Conservation (phyloP, 371 early-diverging fungal genomes). For the Lichtheimia corymbifera region DNA sequence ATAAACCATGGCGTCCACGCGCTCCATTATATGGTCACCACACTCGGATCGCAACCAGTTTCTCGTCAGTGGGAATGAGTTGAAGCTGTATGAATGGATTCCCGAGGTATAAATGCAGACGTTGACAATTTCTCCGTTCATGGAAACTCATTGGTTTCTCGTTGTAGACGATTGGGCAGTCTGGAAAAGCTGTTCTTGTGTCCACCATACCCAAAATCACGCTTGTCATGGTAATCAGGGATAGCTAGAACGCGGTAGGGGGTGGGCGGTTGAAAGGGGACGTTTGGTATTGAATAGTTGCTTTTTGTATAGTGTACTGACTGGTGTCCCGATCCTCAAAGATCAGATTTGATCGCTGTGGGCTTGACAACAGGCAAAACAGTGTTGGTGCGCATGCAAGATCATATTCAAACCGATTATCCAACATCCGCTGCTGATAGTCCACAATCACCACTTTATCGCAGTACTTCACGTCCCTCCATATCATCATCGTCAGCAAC, state of each 20-base stretch:
- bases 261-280: background rate
- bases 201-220: constrained; percentile 64
- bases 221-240: constrained; percentile 61
- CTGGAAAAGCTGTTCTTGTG: constrained; percentile 52
- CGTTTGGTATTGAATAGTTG: background rate
- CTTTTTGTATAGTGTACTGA: constrained; percentile 61
- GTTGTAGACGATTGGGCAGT: constrained; percentile 49
- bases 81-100: constrained; percentile 69
- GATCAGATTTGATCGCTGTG: constrained; percentile 68
- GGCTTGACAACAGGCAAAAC: constrained; percentile 73
- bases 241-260: background rate
- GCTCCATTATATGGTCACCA: constrained; percentile 66
- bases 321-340: constrained; percentile 74
- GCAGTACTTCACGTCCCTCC: background rate
- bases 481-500: constrained; percentile 7
- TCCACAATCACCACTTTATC: constrained; percentile 15
- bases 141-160: background rate
- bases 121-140: background rate
- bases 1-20: constrained; percentile 30
- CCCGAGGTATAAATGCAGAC: constrained; percentile 43
- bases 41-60: constrained; percentile 61
- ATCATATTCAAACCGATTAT: constrained; percentile 33
- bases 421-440: constrained; percentile 17
- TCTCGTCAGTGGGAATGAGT: constrained; percentile 65
- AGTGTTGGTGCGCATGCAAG: constrained; percentile 60